phyloP scores from a whole-genome alignment of 129 eudicot genomes.

The Lactuca sativa region DNA sequence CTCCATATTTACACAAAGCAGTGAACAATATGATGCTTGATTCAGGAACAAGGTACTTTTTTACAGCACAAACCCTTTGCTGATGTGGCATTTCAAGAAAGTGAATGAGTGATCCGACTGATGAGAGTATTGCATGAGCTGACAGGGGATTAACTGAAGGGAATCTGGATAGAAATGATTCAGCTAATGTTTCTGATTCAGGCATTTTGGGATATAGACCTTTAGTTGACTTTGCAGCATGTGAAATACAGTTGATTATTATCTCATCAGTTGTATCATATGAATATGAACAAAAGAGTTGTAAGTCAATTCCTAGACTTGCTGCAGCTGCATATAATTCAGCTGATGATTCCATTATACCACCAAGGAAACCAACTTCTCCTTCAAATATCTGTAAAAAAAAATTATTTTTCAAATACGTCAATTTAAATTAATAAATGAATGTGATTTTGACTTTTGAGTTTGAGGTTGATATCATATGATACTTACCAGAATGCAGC shows the following conservation, averaged over 20 bases:
- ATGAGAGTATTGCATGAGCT: constrained; percentile 85
- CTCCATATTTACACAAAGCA: constrained; percentile 65
- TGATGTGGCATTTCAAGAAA: constrained; percentile 62
- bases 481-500: constrained; percentile 83
- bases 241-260: constrained; percentile 53
- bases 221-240: constrained; percentile 39
- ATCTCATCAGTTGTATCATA: constrained; percentile 71
- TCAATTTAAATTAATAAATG: constrained; percentile 8
- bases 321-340: constrained; percentile 95
- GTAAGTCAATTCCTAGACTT: constrained; percentile 75
- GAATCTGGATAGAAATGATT: constrained; percentile 74
- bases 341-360: constrained; percentile 88
- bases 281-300: constrained; percentile 77
- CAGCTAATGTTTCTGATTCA: constrained; percentile 87
- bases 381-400: constrained; percentile 89
- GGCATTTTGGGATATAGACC: constrained; percentile 68
- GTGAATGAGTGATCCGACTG: constrained; percentile 56
- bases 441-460: not conserved
- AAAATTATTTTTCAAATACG: not conserved
- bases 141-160: constrained; percentile 95
- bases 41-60: constrained; percentile 62
- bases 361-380: constrained; percentile 58
- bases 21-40: constrained; percentile 67
- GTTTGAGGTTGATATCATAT: not conserved
- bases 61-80: constrained; percentile 51